Evolutionary conservation across 2,329 filamentous ascomycete genomes (phyloP).

Genomic region (Phyllosticta citriasiana): DNA sequence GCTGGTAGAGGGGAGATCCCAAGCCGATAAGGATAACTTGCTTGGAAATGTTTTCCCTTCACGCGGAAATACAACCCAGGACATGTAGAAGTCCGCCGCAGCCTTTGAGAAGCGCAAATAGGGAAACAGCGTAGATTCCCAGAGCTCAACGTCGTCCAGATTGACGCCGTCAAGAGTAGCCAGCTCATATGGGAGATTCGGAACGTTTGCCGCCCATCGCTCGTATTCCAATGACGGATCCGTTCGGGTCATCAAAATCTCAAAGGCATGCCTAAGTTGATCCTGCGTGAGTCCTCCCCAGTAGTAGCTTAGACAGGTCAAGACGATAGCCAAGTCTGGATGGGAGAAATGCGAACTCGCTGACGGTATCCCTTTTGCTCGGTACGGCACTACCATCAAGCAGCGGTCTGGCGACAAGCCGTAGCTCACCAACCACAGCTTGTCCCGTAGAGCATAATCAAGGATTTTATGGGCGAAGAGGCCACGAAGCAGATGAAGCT

Average conservation of each 20-base stretch:
- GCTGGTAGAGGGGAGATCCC: conserved; percentile 45
- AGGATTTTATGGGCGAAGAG: conserved; percentile 49
- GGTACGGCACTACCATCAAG: conserved; percentile 47
- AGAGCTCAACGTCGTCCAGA: conserved; percentile 41
- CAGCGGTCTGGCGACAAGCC: conserved; percentile 38
- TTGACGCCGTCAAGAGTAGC: conserved; percentile 18
- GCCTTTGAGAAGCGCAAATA: conserved; percentile 42
- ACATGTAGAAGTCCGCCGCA: conserved; percentile 55
- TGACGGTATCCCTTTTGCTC: conserved; percentile 54
- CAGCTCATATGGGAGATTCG: conserved; percentile 26
- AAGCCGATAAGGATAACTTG: conserved; percentile 57
- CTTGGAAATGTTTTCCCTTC: conserved; percentile 52
- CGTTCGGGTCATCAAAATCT: conserved; percentile 41
- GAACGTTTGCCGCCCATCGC: conserved; percentile 33
- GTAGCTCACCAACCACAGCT: conserved; percentile 58
- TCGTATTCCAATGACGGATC: conserved; percentile 44
- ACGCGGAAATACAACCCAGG: conserved; percentile 48
- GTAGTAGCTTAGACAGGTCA: conserved; percentile 60
- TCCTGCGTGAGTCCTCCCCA: conserved; percentile 47
- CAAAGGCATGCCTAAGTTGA: conserved; percentile 40
- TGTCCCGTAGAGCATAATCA: conserved; percentile 42
- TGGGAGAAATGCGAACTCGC: conserved; percentile 58
- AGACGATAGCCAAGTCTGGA: conserved; percentile 53
- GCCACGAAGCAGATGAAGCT: conserved; percentile 43
- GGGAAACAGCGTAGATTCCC: conserved; percentile 41